Base-by-base conservation (phyloP, 371 early-diverging fungal species). In the Saksenaea vasiformis region DNA sequence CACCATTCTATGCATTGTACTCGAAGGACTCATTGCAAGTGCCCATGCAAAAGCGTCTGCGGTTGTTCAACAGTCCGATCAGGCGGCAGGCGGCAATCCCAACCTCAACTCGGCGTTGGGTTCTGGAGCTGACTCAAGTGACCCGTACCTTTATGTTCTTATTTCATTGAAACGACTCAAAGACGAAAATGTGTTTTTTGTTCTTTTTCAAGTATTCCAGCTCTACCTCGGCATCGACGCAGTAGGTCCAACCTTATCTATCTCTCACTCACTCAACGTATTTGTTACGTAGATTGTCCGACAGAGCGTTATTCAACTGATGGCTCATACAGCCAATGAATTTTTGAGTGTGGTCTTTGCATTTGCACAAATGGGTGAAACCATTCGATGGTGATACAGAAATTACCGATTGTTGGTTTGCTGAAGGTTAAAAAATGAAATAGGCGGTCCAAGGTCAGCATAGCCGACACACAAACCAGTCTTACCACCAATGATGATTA, bases 131-230 rank as follows among this genome's bases (percentile, higher is more conserved):
- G 47, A 56, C 4, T 34, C 54, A 24, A n/a, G 43, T n/a, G 70
- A 62, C 37, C 61, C 71, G 19, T 70, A 69, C 35, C 44, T 43
- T 2, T 66, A 57, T 28, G 59, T 67, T 9, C 41, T 68, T 2
- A 15, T 74, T 39, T 63, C 67, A 13, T 54, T 82, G 17, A 53
- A 69, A 58, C 72, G 79, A 37, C 58, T 79, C 4, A 77, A 78
- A 41, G 73, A 82, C 56, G 82, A 82, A 66, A 82, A 82, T 55
- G 62, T 82, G 8, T 82, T 82, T 58, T 78, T 82, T 47, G 72
- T 77, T 38, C 39, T 77, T 3, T 74, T 79, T 38, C 77, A 77
- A 13, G 64, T 79, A n/a, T 82, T 82, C 62, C 77, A 79, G 44
- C 60, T 77, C 39, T 74, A 76, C 27, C 67, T 78, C 28, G 83